A percentile compares a stretch with the other conserved stretches of the same genome.
These are phyloP conservation scores for Pleurotus djamor DNA, from an alignment of 768 basidiomycete species.

Conservation along the genomic window DNA sequence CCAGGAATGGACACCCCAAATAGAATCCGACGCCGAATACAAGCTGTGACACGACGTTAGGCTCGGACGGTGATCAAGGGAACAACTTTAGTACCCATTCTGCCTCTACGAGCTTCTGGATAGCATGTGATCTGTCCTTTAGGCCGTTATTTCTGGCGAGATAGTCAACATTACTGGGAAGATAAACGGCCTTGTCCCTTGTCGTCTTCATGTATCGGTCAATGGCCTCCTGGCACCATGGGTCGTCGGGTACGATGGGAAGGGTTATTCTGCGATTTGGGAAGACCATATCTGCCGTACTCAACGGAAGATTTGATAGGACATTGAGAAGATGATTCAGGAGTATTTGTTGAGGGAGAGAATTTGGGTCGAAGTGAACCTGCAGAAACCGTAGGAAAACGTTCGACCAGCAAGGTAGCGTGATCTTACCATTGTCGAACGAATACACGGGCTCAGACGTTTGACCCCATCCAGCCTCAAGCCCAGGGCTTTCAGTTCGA, in stretches of 20 bases:
- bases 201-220: conserved; percentile 54
- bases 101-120: conserved; percentile 43
- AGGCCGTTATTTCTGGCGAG: conserved; percentile 63
- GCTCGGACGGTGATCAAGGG: neutral
- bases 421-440: conserved; percentile 51
- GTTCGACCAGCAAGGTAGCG: neutral
- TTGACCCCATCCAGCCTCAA: conserved; percentile 31
- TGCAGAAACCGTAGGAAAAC: conserved; percentile 14
- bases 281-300: conserved; percentile 38
- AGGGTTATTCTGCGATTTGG: conserved; percentile 53
- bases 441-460: conserved; percentile 49
- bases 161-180: conserved; percentile 70
- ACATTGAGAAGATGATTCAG: conserved; percentile 34
- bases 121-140: conserved; percentile 34
- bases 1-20: conserved; percentile 59
- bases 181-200: conserved; percentile 57
- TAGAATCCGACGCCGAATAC: conserved; percentile 66
- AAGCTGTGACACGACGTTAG: conserved; percentile 32
- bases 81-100: conserved; percentile 37
- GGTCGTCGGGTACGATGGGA: conserved; percentile 63
- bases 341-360: conserved; percentile 39
- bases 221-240: conserved; percentile 53
- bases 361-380: conserved; percentile 47
- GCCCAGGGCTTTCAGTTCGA: conserved; percentile 37
- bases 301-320: conserved; percentile 36